Evolutionary conservation across 805 yeast species (phyloP).

Genomic region (Candida nemodendra): DNA sequence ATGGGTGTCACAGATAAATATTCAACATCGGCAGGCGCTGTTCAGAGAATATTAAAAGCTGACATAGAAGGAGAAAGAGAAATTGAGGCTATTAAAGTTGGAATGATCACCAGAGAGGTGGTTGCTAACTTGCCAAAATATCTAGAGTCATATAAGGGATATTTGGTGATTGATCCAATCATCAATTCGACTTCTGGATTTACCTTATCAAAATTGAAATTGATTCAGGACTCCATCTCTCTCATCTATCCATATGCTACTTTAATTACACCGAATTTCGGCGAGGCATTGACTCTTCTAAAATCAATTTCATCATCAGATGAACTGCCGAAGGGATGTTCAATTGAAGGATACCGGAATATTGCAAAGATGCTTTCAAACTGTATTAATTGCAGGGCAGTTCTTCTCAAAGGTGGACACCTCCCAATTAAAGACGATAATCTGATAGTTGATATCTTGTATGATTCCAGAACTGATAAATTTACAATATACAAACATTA

Average conservation of each 20-base stretch:
- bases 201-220: constrained; percentile 44
- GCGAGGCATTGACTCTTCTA: constrained; percentile 50
- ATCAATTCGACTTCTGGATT: constrained; percentile 81
- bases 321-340: constrained; percentile 23
- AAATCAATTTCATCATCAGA: constrained; percentile 16
- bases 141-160: constrained; percentile 30
- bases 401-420: constrained; percentile 83
- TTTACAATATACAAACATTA: constrained; percentile 47
- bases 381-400: constrained; percentile 25
- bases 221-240: constrained; percentile 28
- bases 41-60: constrained; percentile 49
- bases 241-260: constrained; percentile 51
- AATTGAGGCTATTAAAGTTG: constrained; percentile 72
- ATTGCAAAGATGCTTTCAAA: constrained; percentile 41
- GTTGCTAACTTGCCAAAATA: constrained; percentile 43
- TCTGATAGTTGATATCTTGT: constrained; percentile 53
- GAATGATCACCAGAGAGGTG: constrained; percentile 65
- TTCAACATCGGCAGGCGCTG: constrained; percentile 41
- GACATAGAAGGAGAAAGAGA: constrained; percentile 35
- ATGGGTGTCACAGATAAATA: constrained; percentile 40
- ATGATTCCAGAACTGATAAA: constrained; percentile 37
- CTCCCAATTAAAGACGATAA: constrained; percentile 40
- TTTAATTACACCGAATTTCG: constrained; percentile 71
- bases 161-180: constrained; percentile 73
- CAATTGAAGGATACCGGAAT: constrained; percentile 12